Base-by-base conservation (phyloP, 129 eudicot species). In the Lactuca saligna region DNA sequence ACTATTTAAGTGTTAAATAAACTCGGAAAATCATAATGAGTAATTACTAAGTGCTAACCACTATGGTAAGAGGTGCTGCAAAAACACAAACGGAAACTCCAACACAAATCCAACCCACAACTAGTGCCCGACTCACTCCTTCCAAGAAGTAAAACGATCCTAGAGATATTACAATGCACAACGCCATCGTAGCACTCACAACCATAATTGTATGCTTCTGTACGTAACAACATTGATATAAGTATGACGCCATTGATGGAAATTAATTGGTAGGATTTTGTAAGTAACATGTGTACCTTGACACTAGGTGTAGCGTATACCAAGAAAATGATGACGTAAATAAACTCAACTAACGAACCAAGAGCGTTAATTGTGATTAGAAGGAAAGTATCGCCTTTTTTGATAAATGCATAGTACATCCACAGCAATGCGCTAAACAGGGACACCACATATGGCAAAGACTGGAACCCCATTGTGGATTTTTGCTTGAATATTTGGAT, bases 41-140 rank as follows among this genome's bases (percentile, higher is more conserved):
- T 32, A 44, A 31, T 17, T 2, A 17, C 5, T 35, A n/a, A 8
- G 37, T 35, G 37, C 74, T 75, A 71, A 93, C 98, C 84, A 83
- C 57, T 6, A 93, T 79, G 33, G 86, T 87, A 20, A 93, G 70
- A 75, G 97, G 97, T 12, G 97, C 83, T 13, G 92, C 98, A 69
- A 89, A 93, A 61, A 89, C 97, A 51, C 80, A 37, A 1, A 87
- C 67, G 7, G 98, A 85, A 64, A 87, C 29, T 6, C 81, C 85
- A 17, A 87, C 95, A 61, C 97, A 83, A 16, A 89, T 75, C 98
- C 98, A 93, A 35, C 98, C 98, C 7, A 85, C 95, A 6, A 85
- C 83, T 0, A 50, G 25, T 6, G 81, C 71, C 17, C 95, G 80
- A 15, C 6, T 8, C 0, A 12, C 8, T 15, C 78, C 88, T 7